A percentile compares a stretch with the other conserved stretches of the same genome.
Conservation (phyloP, 495 filamentous ascomycete genomes). For the Lophium mytilinum region DNA sequence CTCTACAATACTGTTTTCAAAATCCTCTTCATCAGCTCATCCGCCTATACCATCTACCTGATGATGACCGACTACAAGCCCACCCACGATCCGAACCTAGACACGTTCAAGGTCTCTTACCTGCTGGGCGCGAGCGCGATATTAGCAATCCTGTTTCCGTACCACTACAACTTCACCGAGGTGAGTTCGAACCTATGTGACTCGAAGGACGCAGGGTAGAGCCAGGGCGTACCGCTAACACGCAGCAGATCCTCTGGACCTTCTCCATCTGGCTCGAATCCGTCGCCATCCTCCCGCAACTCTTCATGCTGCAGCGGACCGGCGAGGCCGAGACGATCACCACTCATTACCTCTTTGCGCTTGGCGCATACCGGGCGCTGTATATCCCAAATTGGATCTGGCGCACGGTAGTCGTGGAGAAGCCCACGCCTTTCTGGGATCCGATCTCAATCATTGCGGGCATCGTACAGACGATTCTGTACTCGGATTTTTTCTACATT, state of each 20-base stretch:
- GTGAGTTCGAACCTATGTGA: constrained; percentile 26
- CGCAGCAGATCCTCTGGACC: constrained; percentile 77
- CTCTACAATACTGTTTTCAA: constrained; percentile 92
- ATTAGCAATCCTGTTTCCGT: constrained; percentile 76
- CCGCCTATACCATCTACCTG: constrained; percentile 87
- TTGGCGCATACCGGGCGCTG: constrained; percentile 81
- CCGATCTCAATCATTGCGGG: constrained; percentile 79
- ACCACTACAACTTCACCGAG: constrained; percentile 61
- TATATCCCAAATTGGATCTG: constrained; percentile 99
- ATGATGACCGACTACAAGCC: constrained; percentile 96
- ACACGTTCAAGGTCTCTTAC: constrained; percentile 95
- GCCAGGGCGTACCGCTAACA: background rate
- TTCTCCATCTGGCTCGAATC: constrained; percentile 97
- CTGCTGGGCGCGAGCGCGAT: constrained; percentile 70
- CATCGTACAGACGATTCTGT: constrained; percentile 84
- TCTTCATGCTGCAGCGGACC: constrained; percentile 96
- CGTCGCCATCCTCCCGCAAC: constrained; percentile 90
- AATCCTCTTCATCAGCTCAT: constrained; percentile 84
- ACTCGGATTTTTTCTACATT: constrained; percentile 99
- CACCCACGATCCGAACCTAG: constrained; percentile 88
- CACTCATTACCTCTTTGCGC: constrained; percentile 94
- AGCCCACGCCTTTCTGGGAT: constrained; percentile 49
- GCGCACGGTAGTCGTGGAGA: constrained; percentile 64
- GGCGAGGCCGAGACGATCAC: constrained; percentile 98
- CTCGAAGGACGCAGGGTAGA: background rate